Evolutionary conservation across 225 moss, liverwort and hornwort genomes (phyloP).

Genomic region (Bryum argenteum): DNA sequence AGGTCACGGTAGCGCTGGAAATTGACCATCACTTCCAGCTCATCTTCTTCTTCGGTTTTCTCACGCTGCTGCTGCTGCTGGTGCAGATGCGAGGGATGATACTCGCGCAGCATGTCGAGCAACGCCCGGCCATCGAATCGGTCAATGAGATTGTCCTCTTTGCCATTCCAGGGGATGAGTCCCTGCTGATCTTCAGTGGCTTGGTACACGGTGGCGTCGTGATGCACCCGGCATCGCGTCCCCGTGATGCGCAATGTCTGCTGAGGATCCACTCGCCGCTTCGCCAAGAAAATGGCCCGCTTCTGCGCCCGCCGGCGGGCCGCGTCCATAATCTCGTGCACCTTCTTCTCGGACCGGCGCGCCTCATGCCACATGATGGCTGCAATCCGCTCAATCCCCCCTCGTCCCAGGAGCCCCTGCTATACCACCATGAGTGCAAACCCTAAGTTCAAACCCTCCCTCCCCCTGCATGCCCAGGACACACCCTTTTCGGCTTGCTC

Average conservation of each 20-base stretch:
- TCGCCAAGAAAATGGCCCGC: slow-evolving; percentile 91
- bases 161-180: slow-evolving; percentile 95
- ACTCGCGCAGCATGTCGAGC: slow-evolving; percentile 86
- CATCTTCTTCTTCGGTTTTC: slow-evolving; percentile 94
- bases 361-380: slow-evolving; percentile 99
- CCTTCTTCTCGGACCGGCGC: slow-evolving; percentile 99
- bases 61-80: slow-evolving; percentile 56
- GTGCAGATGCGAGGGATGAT: slow-evolving; percentile 34
- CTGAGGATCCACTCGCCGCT: slow-evolving; percentile 95
- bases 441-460: background rate
- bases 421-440: background rate
- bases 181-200: slow-evolving; percentile 98
- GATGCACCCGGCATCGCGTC: slow-evolving; percentile 85
- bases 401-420: background rate
- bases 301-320: slow-evolving; percentile 95
- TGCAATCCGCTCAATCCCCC: background rate
- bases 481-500: no score
- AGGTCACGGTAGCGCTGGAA: slow-evolving; percentile 98
- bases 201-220: slow-evolving; percentile 92
- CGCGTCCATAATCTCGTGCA: slow-evolving; percentile 99
- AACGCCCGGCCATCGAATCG: slow-evolving; percentile 97
- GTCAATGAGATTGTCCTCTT: slow-evolving; percentile 85
- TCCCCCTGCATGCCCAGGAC: no score
- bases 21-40: slow-evolving; percentile 99
- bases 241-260: slow-evolving; percentile 94